Percentiles rank a stretch among this genome's conserved stretches.
Evolutionary conservation across 768 basidiomycete species (phyloP).

Genomic region (Phanerodontia chrysosporium): DNA sequence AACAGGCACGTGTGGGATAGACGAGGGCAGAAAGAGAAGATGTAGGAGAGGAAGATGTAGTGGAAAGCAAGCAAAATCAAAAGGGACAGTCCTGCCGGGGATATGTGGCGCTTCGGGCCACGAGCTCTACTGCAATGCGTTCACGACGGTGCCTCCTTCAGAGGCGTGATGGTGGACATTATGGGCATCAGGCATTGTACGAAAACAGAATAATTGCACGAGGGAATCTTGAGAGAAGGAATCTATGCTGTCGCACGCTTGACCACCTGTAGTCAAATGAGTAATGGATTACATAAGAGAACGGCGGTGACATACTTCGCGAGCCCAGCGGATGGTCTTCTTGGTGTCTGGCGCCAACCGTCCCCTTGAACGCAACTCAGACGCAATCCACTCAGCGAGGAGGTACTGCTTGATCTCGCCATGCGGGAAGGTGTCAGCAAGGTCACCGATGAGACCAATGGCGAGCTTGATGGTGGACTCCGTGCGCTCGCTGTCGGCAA

Average conservation of each 20-base stretch:
- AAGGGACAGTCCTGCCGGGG: slow-evolving; percentile 13
- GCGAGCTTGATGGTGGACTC: slow-evolving; percentile 71
- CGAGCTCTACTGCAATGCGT: slow-evolving; percentile 18
- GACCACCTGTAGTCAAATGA: slow-evolving; percentile 52
- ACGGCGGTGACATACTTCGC: slow-evolving; percentile 57
- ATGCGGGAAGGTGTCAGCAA: slow-evolving; percentile 82
- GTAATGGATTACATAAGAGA: neutral
- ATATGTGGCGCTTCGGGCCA: slow-evolving; percentile 5
- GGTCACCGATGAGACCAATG: slow-evolving; percentile 87
- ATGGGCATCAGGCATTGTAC: slow-evolving; percentile 7
- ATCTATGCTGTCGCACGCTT: slow-evolving; percentile 71
- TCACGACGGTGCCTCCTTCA: slow-evolving; percentile 20
- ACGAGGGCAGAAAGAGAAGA: neutral
- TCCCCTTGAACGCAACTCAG: slow-evolving; percentile 66
- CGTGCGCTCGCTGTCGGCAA: slow-evolving; percentile 78
- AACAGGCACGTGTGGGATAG: slow-evolving; percentile 12
- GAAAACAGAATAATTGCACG: slow-evolving; percentile 15
- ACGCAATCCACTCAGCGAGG: slow-evolving; percentile 74
- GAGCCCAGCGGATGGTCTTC: slow-evolving; percentile 90
- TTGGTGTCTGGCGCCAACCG: slow-evolving; percentile 76
- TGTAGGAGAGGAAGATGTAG: neutral
- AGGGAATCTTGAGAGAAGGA: slow-evolving; percentile 7
- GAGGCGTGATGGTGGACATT: slow-evolving; percentile 19
- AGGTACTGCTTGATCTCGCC: slow-evolving; percentile 80
- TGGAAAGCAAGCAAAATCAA: slow-evolving; percentile 10